These are phyloP conservation scores for Pseudogymnoascus destructans DNA, from an alignment of 2,329 filamentous ascomycete genomes.

Conservation along the genomic window DNA sequence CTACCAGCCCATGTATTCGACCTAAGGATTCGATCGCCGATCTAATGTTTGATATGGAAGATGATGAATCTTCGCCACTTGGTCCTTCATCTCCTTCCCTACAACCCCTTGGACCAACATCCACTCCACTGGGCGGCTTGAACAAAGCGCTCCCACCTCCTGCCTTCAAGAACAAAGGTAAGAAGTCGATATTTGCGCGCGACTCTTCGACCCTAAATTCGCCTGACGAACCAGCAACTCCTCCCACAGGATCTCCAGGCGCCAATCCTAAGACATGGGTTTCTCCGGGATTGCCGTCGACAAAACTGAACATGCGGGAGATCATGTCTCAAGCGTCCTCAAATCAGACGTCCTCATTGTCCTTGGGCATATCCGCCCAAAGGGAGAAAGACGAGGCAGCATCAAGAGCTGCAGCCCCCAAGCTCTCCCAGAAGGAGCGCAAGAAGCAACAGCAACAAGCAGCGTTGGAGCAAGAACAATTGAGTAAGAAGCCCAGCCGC, in stretches of 20 bases:
- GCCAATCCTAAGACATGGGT: slow-evolving; percentile 23
- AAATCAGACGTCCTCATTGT: slow-evolving; percentile 36
- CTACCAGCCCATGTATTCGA: slow-evolving; percentile 52
- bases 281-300: slow-evolving; percentile 20
- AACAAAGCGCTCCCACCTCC: not conserved
- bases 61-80: slow-evolving; percentile 28
- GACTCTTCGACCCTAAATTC: not conserved
- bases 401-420: slow-evolving; percentile 34
- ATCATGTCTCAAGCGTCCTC: slow-evolving; percentile 65
- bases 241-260: not conserved
- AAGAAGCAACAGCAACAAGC: slow-evolving; percentile 63
- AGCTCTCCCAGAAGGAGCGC: slow-evolving; percentile 82
- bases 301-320: slow-evolving; percentile 48
- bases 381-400: slow-evolving; percentile 26
- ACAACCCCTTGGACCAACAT: not conserved
- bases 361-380: slow-evolving; percentile 40
- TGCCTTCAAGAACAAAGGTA: not conserved
- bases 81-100: slow-evolving; percentile 14
- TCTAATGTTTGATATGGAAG: slow-evolving; percentile 91
- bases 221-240: not conserved
- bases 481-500: not conserved
- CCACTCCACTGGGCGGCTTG: not conserved
- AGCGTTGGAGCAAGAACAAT: slow-evolving; percentile 26
- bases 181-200: not conserved
- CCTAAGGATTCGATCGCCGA: slow-evolving; percentile 58